Percentiles rank a stretch among this genome's conserved stretches.
These are phyloP conservation scores for Coemansia sp. DNA, from an alignment of 192 early-diverging fungal species.

Conservation along the genomic window DNA sequence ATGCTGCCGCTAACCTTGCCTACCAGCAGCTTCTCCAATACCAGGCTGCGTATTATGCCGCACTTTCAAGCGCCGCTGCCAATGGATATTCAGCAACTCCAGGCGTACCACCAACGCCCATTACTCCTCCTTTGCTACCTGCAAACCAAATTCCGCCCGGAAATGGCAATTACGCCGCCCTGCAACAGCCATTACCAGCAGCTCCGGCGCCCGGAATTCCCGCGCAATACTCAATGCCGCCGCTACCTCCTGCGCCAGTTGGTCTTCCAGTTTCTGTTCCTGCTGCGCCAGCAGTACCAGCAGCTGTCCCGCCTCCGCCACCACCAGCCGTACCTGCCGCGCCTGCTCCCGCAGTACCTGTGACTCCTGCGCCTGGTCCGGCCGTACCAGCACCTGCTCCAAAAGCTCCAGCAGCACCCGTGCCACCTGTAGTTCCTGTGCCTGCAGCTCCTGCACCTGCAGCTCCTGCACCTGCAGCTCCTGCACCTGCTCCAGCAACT, in stretches of 20 bases:
- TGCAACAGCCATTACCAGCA: not conserved
- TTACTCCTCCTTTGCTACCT: not conserved
- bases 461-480: slow-evolving; percentile 5
- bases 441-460: slow-evolving; percentile 2
- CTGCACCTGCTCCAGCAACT: not conserved
- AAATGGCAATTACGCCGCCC: not conserved
- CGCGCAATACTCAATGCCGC: not conserved
- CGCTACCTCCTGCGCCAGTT: not conserved
- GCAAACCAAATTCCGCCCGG: not conserved
- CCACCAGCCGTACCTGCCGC: not conserved
- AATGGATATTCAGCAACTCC: not conserved
- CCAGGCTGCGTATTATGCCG: not conserved
- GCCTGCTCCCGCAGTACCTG: not conserved
- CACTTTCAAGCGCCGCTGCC: not conserved
- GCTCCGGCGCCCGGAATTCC: not conserved
- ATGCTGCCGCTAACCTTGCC: not conserved
- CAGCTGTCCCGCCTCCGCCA: not conserved
- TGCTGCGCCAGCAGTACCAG: not conserved
- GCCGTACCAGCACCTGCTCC: not conserved
- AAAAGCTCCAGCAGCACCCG: no score
- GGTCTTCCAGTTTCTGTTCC: not conserved
- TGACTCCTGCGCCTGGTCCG: not conserved
- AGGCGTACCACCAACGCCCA: not conserved
- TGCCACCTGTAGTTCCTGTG: not conserved
- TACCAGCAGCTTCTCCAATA: not conserved